Evolutionary conservation across 2,329 filamentous ascomycete species (phyloP).

Genomic region (Cladosporium phlei): DNA sequence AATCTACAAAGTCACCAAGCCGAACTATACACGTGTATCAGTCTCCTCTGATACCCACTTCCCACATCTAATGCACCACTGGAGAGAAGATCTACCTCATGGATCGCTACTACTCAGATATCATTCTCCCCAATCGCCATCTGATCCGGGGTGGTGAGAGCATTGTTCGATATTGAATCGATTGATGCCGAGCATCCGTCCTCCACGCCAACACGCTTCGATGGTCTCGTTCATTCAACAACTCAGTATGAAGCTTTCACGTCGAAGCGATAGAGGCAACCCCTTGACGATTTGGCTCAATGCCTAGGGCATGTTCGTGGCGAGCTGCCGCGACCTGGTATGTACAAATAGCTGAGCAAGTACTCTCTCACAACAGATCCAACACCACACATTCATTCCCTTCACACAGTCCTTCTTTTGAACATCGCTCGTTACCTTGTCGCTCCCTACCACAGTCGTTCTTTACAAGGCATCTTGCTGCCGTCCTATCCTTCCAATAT

Average conservation of each 20-base stretch:
- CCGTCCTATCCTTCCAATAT: neutral
- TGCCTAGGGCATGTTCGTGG: too few species aligned
- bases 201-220: neutral
- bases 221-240: neutral
- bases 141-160: neutral
- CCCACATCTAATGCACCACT: neutral
- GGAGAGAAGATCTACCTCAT: neutral
- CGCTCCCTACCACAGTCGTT: neutral
- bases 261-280: neutral
- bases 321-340: too few species aligned
- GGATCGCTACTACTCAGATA: neutral
- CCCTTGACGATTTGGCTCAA: too few species aligned
- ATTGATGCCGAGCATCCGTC: neutral
- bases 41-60: neutral
- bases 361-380: too few species aligned
- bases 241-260: neutral
- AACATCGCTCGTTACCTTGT: neutral
- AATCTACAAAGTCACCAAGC: neutral
- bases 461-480: neutral
- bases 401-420: neutral
- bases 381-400: too few species aligned
- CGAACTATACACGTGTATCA: neutral
- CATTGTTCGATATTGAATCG: neutral
- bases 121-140: neutral
- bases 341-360: slow-evolving; percentile 3